phyloP scores from a whole-genome alignment of 164 flowering plant genomes.

The Berberis thunbergii region DNA sequence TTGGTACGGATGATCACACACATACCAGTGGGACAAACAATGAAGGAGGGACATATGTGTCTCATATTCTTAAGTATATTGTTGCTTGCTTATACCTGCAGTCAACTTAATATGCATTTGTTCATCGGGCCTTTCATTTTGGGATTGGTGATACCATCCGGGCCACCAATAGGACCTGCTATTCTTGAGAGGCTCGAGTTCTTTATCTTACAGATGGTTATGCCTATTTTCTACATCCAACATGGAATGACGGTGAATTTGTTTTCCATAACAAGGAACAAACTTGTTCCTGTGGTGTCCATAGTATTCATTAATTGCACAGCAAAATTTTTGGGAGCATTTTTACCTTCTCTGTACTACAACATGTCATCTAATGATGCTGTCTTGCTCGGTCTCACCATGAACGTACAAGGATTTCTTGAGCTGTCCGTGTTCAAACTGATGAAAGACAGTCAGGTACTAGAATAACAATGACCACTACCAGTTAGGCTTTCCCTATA shows the following conservation, averaged over 20 bases:
- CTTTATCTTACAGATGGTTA: not conserved
- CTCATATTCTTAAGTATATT: not conserved
- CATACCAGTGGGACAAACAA: conserved; percentile 44
- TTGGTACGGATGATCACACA: conserved; percentile 32
- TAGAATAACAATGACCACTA: too few relatives aligned
- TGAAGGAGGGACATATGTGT: conserved; percentile 25
- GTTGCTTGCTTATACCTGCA: not conserved
- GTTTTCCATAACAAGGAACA: conserved; percentile 1
- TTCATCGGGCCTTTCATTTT: not conserved
- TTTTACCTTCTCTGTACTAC: not conserved
- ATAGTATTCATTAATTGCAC: not conserved
- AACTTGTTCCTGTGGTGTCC: not conserved
- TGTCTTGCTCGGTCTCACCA: not conserved
- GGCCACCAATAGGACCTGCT: not conserved
- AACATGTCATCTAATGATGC: not conserved
- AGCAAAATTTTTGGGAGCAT: not conserved
- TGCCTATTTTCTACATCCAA: not conserved
- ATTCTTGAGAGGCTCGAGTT: not conserved
- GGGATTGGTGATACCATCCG: not conserved
- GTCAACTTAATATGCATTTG: not conserved
- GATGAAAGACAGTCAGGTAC: not conserved
- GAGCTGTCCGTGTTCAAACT: not conserved
- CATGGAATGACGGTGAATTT: not conserved
- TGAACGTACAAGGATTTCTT: not conserved
- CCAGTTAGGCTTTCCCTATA: too few relatives aligned